Evolutionary conservation across 1,139 yeast genomes (phyloP), one percentile per base, ranked within the genome.

Genomic region (Yamadazyma sp.): DNA sequence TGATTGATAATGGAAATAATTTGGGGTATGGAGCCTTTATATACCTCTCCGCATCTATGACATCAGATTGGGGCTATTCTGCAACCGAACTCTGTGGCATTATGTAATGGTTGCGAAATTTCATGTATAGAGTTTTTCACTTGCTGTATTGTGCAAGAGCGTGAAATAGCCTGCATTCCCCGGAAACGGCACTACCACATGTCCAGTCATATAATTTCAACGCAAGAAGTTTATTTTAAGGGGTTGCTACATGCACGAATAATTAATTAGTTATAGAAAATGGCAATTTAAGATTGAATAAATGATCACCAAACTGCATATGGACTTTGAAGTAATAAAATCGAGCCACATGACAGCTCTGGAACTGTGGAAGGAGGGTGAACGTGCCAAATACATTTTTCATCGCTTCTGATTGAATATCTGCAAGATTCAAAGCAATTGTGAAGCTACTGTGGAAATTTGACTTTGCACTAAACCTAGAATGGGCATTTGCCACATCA

Each of bases 101-200:
- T n/a, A n/a, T n/a, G n/a, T n/a, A n/a, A n/a, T n/a, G 33, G 33
- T 31, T 31, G 33, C 33, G 33, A 31, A 31, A 31, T 31, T 31
- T 31, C 33, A 31, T 21, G 27, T 22, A 31, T 29, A 29, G 10
- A 29, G 12, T 4, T 16, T 27, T 6, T 11, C 5, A 23, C 26
- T 23, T 23, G 26, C 26, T 23, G 5, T 23, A n/a, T 11, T 11
- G 13, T 23, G 21, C 21, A 18, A 18, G 8, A 18, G 21, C 5
- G 21, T 18, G 21, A 18, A 18, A 18, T 18, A 6, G 8, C 13
- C 9, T 23, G 13, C 26, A 23, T n/a, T 11, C 26, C 6, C 5
- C 26, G 26, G 9, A n/a, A n/a, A n/a, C n/a, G 21, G 21, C 21
- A 18, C 21, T 18, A 18, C 21, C 21, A 18, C 21, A 18, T 18